phyloP scores from a whole-genome alignment of 768 basidiomycete genomes.

The Lentinula boryana region DNA sequence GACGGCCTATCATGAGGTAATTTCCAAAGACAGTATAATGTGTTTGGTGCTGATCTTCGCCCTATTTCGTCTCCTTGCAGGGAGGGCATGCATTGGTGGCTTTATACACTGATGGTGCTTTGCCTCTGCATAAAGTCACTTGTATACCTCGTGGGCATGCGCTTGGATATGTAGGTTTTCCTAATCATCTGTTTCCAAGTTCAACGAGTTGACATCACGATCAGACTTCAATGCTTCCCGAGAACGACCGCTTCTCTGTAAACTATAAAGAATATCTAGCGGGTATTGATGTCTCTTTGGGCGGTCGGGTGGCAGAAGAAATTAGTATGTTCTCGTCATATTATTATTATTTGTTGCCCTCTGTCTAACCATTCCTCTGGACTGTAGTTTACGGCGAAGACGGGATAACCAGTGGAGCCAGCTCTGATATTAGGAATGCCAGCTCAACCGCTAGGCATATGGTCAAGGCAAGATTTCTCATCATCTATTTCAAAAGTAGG shows the following conservation, averaged over 20 bases:
- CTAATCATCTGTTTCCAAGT: background rate
- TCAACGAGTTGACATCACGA: slow-evolving; percentile 10
- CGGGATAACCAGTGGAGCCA: slow-evolving; percentile 87
- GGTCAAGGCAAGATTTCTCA: slow-evolving; percentile 66
- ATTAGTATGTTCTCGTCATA: slow-evolving; percentile 45
- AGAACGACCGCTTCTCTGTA: slow-evolving; percentile 69
- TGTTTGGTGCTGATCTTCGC: slow-evolving; percentile 7
- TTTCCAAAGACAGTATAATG: slow-evolving; percentile 8
- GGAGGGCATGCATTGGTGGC: slow-evolving; percentile 95
- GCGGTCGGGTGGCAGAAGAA: slow-evolving; percentile 94
- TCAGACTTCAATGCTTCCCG: slow-evolving; percentile 74
- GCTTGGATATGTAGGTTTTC: slow-evolving; percentile 60
- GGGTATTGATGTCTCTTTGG: slow-evolving; percentile 87
- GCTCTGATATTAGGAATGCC: slow-evolving; percentile 79
- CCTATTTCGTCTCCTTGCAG: slow-evolving; percentile 26
- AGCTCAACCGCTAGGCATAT: slow-evolving; percentile 76
- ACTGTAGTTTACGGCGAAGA: slow-evolving; percentile 78
- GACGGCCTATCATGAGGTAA: slow-evolving; percentile 94
- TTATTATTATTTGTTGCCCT: slow-evolving; percentile 14
- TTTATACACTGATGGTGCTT: slow-evolving; percentile 89
- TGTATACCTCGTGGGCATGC: slow-evolving; percentile 96
- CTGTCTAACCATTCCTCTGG: background rate
- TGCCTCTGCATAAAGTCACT: slow-evolving; percentile 97
- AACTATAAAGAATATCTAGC: slow-evolving; percentile 73
- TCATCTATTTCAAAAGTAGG: background rate